These are phyloP conservation scores for Cladosporium sp. DNA, from an alignment of 2,329 filamentous ascomycete genomes.

Conservation along the genomic window DNA sequence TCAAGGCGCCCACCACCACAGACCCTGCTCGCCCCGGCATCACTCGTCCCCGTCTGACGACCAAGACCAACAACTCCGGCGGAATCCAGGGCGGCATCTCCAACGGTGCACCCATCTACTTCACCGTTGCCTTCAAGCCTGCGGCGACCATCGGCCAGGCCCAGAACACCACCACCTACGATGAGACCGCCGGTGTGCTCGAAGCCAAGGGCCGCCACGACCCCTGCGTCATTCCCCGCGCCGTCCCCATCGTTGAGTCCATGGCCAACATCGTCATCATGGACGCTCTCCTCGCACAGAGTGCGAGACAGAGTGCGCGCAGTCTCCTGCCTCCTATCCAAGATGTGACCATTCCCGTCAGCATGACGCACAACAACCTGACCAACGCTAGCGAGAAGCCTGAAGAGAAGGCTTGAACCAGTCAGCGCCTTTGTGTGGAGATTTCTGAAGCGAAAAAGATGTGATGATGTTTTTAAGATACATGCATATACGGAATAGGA, in stretches of 20 bases:
- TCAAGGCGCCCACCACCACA: conserved; percentile 48
- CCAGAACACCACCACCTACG: conserved; percentile 78
- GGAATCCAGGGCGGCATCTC: conserved; percentile 94
- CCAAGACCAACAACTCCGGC: conserved; percentile 90
- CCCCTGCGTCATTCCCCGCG: conserved; percentile 84
- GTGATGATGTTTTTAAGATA: neutral
- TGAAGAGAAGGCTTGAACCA: conserved; percentile 4
- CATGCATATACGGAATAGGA: neutral
- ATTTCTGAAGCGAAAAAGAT: neutral
- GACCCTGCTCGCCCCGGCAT: conserved; percentile 37
- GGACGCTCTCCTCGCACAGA: conserved; percentile 81
- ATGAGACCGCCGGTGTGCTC: conserved; percentile 68
- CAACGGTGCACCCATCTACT: conserved; percentile 91
- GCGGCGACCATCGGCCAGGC: conserved; percentile 88
- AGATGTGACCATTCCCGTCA: conserved; percentile 15
- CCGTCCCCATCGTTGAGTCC: conserved; percentile 79
- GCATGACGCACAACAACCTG: conserved; percentile 22
- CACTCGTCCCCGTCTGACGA: conserved; percentile 62
- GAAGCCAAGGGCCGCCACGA: conserved; percentile 93
- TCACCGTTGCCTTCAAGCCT: conserved; percentile 91
- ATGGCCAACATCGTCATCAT: conserved; percentile 88
- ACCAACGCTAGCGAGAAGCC: conserved; percentile 15
- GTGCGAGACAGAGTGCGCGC: conserved; percentile 53
- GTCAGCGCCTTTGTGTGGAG: too few species aligned
- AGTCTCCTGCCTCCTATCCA: conserved; percentile 25